Conservation (phyloP, 1,284 basidiomycete species). For the Boletellus deceptivus region DNA sequence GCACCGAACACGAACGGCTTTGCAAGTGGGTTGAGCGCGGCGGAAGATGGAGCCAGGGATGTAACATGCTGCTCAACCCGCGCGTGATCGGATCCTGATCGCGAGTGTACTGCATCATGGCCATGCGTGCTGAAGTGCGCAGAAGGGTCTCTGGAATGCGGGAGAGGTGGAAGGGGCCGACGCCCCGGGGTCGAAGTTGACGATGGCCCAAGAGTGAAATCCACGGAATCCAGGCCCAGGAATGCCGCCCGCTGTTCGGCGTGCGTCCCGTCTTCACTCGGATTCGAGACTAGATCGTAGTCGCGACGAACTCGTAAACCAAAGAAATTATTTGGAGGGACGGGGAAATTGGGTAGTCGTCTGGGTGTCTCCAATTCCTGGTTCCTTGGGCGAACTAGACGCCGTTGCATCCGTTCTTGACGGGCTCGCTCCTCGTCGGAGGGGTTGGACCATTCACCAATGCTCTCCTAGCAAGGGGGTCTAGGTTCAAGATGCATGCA, state of each 20-base stretch:
- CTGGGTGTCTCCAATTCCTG: conserved; percentile 54
- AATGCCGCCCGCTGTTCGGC: conserved; percentile 41
- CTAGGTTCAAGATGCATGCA: conserved; percentile 4
- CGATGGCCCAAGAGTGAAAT: conserved; percentile 36
- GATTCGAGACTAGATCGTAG: conserved; percentile 78
- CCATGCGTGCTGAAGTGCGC: conserved; percentile 50
- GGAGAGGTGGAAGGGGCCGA: conserved; percentile 57
- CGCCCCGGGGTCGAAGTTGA: conserved; percentile 36
- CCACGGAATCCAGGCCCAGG: conserved; percentile 40
- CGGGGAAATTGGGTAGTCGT: conserved; percentile 74
- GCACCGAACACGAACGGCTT: conserved; percentile 77
- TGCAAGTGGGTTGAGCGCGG: conserved; percentile 68
- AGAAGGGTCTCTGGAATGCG: conserved; percentile 64
- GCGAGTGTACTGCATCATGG: conserved; percentile 67
- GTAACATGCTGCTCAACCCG: conserved; percentile 12
- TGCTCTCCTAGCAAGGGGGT: conserved; percentile 51
- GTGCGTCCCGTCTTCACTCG: conserved; percentile 65
- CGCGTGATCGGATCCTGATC: conserved; percentile 42
- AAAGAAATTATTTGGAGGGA: conserved; percentile 56
- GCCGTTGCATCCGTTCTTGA: conserved; percentile 59
- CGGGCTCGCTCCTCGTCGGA: conserved; percentile 81
- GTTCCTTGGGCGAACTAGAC: conserved; percentile 49
- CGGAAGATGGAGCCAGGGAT: conserved; percentile 21
- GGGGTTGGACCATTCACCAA: conserved; percentile 85
- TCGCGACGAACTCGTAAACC: conserved; percentile 39